Evolutionary conservation across 1,284 basidiomycete genomes (phyloP).

Genomic region (Ceratobasidium sp.): DNA sequence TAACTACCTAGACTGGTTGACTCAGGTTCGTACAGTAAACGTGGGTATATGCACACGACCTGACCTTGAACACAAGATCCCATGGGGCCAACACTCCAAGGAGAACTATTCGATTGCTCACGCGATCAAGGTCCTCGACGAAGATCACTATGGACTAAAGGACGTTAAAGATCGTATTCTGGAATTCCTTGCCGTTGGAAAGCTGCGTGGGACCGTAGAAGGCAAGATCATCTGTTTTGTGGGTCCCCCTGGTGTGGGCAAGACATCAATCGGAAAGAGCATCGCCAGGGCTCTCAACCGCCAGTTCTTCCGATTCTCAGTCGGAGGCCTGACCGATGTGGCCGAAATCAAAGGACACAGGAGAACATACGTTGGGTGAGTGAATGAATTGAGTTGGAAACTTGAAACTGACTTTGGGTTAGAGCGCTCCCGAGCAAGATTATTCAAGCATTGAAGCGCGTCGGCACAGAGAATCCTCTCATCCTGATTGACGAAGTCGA

Average conservation of each 20-base stretch:
- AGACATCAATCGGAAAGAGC: slow-evolving; percentile 94
- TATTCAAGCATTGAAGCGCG: slow-evolving; percentile 95
- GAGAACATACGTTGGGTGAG: slow-evolving; percentile 89
- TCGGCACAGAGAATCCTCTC: slow-evolving; percentile 95
- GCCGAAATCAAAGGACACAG: slow-evolving; percentile 99
- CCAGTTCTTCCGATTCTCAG: slow-evolving; percentile 94
- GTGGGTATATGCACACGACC: neutral
- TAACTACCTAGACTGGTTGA: slow-evolving; percentile 96
- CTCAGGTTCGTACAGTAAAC: slow-evolving; percentile 63
- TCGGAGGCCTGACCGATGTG: slow-evolving; percentile 95
- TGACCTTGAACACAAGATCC: slow-evolving; percentile 60
- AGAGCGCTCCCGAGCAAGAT: slow-evolving; percentile 96
- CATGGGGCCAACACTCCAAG: slow-evolving; percentile 93
- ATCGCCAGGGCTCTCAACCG: slow-evolving; percentile 84
- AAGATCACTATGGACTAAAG: slow-evolving; percentile 94
- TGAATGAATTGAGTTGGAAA: too few relatives aligned
- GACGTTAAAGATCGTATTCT: slow-evolving; percentile 97
- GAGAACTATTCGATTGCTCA: slow-evolving; percentile 93
- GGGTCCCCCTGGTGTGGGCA: slow-evolving; percentile 96
- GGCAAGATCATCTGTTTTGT: slow-evolving; percentile 98
- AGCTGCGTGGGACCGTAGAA: slow-evolving; percentile 93
- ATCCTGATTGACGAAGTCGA: slow-evolving; percentile 98
- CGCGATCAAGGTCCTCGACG: slow-evolving; percentile 85
- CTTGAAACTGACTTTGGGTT: slow-evolving; percentile 36
- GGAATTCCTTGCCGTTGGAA: slow-evolving; percentile 97